Conservation (phyloP, 2,329 filamentous ascomycete species). For the Pseudogymnoascus sp. region DNA sequence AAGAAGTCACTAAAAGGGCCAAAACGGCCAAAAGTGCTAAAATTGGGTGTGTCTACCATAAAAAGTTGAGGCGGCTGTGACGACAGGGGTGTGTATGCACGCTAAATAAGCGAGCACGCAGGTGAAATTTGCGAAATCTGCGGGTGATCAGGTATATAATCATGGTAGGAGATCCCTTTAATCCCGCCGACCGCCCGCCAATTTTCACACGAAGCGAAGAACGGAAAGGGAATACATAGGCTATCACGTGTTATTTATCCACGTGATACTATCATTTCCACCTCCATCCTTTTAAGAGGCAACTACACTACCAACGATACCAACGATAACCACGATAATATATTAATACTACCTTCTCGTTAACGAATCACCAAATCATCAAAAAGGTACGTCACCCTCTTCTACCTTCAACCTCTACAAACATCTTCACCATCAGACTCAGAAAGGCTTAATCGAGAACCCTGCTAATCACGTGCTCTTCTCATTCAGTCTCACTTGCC, state of each 20-base stretch:
- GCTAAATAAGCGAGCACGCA: constrained; percentile 9
- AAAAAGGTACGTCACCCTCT: neutral
- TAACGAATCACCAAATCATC: neutral
- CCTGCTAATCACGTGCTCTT: neutral
- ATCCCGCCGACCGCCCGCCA: constrained; percentile 8
- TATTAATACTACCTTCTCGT: neutral
- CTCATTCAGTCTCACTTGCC: neutral
- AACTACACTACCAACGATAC: neutral
- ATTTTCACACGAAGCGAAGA: constrained; percentile 3
- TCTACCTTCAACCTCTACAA: neutral
- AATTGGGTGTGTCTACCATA: no score
- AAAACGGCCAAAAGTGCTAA: neutral
- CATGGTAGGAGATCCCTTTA: constrained; percentile 2
- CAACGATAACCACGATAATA: neutral
- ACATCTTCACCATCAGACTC: no score
- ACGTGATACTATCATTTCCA: neutral
- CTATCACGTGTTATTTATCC: neutral
- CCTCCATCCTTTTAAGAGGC: no score
- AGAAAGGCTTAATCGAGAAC: neutral
- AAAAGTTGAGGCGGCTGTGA: constrained; percentile 10
- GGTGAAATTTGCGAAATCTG: constrained; percentile 10
- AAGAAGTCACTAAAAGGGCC: neutral
- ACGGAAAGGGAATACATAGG: neutral
- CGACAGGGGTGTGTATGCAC: constrained; percentile 9
- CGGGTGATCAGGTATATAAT: constrained; percentile 10